Evolutionary conservation across 2,329 filamentous ascomycete species (phyloP), one percentile per base, ranked within the genome.

Genomic region (Aspergillus transmontanensis): DNA sequence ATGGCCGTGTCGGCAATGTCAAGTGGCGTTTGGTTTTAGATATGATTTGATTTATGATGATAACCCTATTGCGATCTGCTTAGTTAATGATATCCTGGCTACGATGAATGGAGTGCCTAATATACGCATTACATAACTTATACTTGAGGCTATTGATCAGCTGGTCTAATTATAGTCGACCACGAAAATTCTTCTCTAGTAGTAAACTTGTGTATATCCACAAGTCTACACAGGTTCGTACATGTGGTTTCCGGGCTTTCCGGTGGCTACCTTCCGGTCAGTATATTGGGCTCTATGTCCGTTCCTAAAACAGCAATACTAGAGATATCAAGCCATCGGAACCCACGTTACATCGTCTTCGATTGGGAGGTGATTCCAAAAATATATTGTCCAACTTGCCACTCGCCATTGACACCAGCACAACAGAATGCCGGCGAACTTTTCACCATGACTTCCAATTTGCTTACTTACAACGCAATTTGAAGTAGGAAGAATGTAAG

Each of bases 51-150:
- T n/a, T 23, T 26, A 26, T 48, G 45, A 54, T 54, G 51, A 54
- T 54, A 54, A 54, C 51, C 51, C 51, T 54, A 34, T 23, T 54
- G 30, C 51, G n/a, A 54, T 50, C 6, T 54, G 51, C 30, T 54
- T 54, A 34, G 26, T n/a, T 34, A 30, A 36, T 54, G 51, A 54
- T 54, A 54, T 23, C n/a, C 51, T 54, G 23, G 4, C 6, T 50
- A 50, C 4, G 23, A 28, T 50, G 7, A n/a, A 19, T 19, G n/a
- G 3, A 10, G n/a, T 50, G 46, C 19, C 26, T 16, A 30, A 32
- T 19, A 30, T 30, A 30, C 16, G 11, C 23, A 26, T 16, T 48
- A 28, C 21, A 28, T 26, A 50, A 50, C 46, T 21, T 28, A 50
- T 50, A 28, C 14, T 14, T 6, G 6, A 14, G 19, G 1, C 12